These are phyloP conservation scores for Auricularia heimuer DNA, from an alignment of 768 basidiomycete species.

Conservation along the genomic window DNA sequence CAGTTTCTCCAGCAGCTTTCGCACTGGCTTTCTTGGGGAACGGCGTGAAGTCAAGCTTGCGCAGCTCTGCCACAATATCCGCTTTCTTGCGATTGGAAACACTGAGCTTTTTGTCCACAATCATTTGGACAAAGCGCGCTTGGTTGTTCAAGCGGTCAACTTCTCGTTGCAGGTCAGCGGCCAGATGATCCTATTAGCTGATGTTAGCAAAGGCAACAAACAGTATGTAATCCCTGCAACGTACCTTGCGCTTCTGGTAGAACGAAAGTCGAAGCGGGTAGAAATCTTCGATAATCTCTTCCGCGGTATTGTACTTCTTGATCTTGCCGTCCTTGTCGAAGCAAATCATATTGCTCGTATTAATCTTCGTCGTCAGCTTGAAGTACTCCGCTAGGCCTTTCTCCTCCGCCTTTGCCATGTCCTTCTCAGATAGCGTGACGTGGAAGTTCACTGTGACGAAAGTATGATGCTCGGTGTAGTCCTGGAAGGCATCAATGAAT, in stretches of 20 bases:
- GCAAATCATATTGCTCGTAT: conserved; percentile 95
- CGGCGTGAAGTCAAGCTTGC: conserved; percentile 76
- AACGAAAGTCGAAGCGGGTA: conserved; percentile 79
- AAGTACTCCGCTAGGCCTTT: conserved; percentile 88
- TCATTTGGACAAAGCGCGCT: conserved; percentile 95
- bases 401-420: conserved; percentile 76
- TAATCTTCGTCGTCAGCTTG: conserved; percentile 77
- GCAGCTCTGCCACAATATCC: conserved; percentile 76
- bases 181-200: conserved; percentile 63
- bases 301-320: conserved; percentile 81
- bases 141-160: conserved; percentile 88
- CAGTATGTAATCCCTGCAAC: conserved; percentile 6
- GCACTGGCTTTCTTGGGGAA: conserved; percentile 75
- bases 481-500: conserved; percentile 36
- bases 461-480: conserved; percentile 95
- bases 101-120: conserved; percentile 70
- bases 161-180: conserved; percentile 67
- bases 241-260: conserved; percentile 93
- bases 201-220: not conserved
- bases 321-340: conserved; percentile 96
- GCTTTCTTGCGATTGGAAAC: conserved; percentile 84
- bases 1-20: conserved; percentile 56
- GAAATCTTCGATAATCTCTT: conserved; percentile 89
- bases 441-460: conserved; percentile 86
- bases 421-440: conserved; percentile 67